These are phyloP conservation scores for Naganishia kalamii DNA, from an alignment of 768 basidiomycete species.

Conservation along the genomic window DNA sequence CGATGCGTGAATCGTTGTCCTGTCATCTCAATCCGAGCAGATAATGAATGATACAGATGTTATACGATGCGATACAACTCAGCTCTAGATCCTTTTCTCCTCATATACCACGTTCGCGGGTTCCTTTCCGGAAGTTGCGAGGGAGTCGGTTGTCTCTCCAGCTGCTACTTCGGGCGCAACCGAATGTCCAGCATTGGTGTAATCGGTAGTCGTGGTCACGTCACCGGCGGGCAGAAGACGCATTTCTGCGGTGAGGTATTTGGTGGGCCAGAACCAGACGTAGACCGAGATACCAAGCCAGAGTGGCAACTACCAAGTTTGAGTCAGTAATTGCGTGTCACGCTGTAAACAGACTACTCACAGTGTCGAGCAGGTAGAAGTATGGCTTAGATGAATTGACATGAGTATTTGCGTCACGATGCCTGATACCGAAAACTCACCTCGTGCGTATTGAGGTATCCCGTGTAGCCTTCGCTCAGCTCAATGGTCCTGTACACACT, in stretches of 20 bases:
- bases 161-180: background rate
- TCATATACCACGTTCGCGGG: background rate
- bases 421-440: background rate
- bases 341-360: background rate
- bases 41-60: too few species aligned
- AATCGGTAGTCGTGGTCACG: background rate
- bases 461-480: conserved; percentile 42
- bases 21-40: too few species aligned
- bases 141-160: background rate
- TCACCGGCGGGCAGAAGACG: background rate
- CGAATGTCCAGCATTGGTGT: background rate
- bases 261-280: conserved; percentile 42
- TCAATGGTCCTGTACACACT: conserved; percentile 43
- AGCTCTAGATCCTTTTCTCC: background rate
- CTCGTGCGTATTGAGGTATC: conserved; percentile 43
- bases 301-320: conserved; percentile 31
- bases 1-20: too few species aligned
- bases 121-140: background rate
- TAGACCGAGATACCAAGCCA: conserved; percentile 40
- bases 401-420: background rate
- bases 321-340: background rate
- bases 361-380: conserved; percentile 41
- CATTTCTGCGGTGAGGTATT: conserved; percentile 34
- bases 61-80: too few species aligned
- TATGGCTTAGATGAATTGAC: conserved; percentile 16